Evolutionary conservation across 2,329 filamentous ascomycete genomes (phyloP).

Genomic region (Epichloe sp.): DNA sequence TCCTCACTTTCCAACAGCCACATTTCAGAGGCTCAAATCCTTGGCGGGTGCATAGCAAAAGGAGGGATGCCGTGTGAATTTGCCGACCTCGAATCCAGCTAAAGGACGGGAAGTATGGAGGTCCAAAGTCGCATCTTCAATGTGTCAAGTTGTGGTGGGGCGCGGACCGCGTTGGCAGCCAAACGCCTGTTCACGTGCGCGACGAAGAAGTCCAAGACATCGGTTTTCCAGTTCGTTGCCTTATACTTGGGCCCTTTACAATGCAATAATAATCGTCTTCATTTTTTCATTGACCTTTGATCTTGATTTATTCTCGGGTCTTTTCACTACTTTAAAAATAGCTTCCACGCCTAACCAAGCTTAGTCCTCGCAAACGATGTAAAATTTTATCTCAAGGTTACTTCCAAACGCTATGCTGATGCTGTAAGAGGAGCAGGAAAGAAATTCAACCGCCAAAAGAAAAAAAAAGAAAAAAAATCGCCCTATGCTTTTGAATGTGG

Average conservation of each 20-base stretch:
- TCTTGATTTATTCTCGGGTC: too few relatives aligned
- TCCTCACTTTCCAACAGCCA: constrained; percentile 52
- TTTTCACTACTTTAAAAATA: too few relatives aligned
- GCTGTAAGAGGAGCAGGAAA: background rate
- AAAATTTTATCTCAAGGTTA: background rate
- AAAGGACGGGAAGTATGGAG: background rate
- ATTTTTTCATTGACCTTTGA: too few relatives aligned
- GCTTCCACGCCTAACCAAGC: too few relatives aligned
- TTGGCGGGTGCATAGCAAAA: background rate
- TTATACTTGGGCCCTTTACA: too few relatives aligned
- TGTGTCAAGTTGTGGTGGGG: constrained; percentile 5
- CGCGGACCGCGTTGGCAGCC: constrained; percentile 3
- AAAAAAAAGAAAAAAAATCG: too few relatives aligned
- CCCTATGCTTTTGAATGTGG: too few relatives aligned
- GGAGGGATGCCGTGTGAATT: background rate
- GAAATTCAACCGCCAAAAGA: too few relatives aligned
- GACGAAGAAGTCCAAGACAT: background rate
- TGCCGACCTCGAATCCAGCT: background rate
- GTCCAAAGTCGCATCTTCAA: background rate
- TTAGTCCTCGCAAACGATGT: background rate
- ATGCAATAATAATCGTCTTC: too few relatives aligned
- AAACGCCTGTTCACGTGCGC: constrained; percentile 15
- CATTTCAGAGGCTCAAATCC: constrained; percentile 27
- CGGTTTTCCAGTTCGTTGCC: too few relatives aligned
- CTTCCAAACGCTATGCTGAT: background rate